Evolutionary conservation across 2,329 filamentous ascomycete species (phyloP), one percentile per base, ranked within the genome.

Genomic region (Paraconiothyrium brasiliense): DNA sequence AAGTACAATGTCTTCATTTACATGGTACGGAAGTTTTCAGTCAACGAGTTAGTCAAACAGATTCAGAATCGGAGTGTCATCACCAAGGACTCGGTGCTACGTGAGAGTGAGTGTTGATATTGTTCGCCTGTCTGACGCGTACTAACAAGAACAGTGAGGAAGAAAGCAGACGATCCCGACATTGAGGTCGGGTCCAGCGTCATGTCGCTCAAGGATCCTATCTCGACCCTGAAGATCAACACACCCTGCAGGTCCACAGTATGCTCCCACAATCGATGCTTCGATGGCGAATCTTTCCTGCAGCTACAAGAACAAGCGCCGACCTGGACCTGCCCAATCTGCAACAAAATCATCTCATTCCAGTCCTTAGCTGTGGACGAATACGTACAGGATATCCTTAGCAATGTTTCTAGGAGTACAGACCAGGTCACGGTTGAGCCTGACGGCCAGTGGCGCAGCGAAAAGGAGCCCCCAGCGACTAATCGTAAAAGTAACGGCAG

Each of bases 301-400:
- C 92, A 97, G 71, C 82, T 99, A 32, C 94, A 98, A 76, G 93
- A 98, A 76, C 95, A 99, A 81, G 94, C 93, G 0, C 95, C 95
- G 0, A 96, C 95, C 20, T 99, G 95, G 95, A 85, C 89, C n/a
- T 99, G 95, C 72, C 95, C 95, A 0, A 90, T 97, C 24, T 99
- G 95, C 82, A 94, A 90, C 78, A 96, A 94, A 73, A 80, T 87
- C 0, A 90, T 93, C 1, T 88, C 89, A 0, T 99, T 92, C 77
- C 91, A 94, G 54, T 89, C 87, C 51, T 82, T 99, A 27, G 93
- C 92, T 11, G 88, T 98, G 34, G 95, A 99, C 69, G 91, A 95
- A 87, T 97, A 97, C 75, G 93, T 97, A 16, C 89, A 90, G 72
- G 91, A 97, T 66, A 97, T 99, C 58, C 81, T 99, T 30, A 84